A percentile compares a stretch with the other conserved stretches of the same genome.
These are phyloP conservation scores for Phytophthora pinifolia DNA, from an alignment of 352 stramenopile genomes.

Conservation along the genomic window DNA sequence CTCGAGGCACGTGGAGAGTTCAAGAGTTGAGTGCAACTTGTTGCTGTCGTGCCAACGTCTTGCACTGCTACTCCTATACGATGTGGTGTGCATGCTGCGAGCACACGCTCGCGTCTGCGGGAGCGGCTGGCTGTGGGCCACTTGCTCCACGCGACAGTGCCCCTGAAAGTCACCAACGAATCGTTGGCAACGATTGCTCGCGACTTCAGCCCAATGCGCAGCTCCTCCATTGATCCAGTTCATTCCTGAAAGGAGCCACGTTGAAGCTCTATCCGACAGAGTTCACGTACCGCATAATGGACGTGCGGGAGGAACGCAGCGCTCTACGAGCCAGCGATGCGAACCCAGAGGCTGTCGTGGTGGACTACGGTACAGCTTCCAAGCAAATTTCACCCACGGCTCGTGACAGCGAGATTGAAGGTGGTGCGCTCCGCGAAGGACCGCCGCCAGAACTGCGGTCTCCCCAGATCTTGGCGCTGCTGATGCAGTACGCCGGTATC, in stretches of 20 bases:
- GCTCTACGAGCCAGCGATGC: conserved; percentile 12
- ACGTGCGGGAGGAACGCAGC: conserved; percentile 18
- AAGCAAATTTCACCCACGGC: not conserved
- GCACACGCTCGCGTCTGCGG: not conserved
- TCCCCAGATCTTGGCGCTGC: conserved; percentile 32
- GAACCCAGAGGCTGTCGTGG: conserved; percentile 3
- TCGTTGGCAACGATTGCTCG: too few relatives aligned
- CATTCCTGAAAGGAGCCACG: too few relatives aligned
- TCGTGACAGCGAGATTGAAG: conserved; percentile 16
- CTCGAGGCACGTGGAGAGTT: too few relatives aligned
- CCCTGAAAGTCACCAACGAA: not conserved
- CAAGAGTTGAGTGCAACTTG: too few relatives aligned
- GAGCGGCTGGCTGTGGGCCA: conserved; percentile 9
- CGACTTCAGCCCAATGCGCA: too few relatives aligned
- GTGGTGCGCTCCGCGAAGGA: conserved; percentile 35
- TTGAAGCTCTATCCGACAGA: too few relatives aligned
- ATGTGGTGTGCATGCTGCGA: too few relatives aligned
- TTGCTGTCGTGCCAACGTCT: too few relatives aligned
- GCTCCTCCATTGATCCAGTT: too few relatives aligned
- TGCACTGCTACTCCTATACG: too few relatives aligned
- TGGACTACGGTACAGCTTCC: conserved; percentile 6
- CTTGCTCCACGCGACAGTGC: conserved; percentile 6
- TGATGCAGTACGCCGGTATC: conserved; percentile 58
- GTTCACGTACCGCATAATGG: conserved; percentile 9
- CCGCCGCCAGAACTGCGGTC: conserved; percentile 35